Base-by-base conservation (phyloP, 495 filamentous ascomycete species). In the Hypoxylon fuscum region DNA sequence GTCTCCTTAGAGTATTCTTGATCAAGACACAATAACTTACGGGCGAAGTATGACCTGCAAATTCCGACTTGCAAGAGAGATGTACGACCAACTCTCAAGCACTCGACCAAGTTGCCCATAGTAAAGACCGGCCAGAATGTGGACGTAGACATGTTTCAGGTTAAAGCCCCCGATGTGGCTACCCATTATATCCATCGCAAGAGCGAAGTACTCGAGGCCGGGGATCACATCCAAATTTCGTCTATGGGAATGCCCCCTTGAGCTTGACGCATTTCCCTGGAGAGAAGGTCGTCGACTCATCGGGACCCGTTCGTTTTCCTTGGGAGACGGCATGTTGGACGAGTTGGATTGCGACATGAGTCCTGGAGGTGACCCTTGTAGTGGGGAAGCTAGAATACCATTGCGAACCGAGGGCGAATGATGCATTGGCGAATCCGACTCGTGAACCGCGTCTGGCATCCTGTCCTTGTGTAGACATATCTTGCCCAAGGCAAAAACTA, bases 1-100 rank as follows among this genome's bases (percentile, higher is more conserved):
- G 17, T 14, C 3, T 22, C 25, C n/a, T n/a, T 20, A 1, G 31
- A 14, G 11, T 18, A 32, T 34, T 20, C 14, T 22, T 46, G 8
- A 11, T 0, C 11, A 29, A 23, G 41, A 23, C 25, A 9, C 25
- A 9, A 4, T n/a, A 15, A 78, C 85, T 81, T 79, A 92, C 88
- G 86, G 82, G 77, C 89, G 83, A n/a, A 95, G 78, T 58, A 97
- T 83, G 22, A 93, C 83, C 55, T 90, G 87, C 57, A 92, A 83
- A 25, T 85, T 87, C 68, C 88, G 85, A 42, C 90, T 88, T 5
- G 95, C 95, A 66, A 87, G 82, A 45, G 81, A 83, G 62, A 97
- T 96, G 83, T 93, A 96, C 31, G 86, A 86, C 78, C 92, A 92
- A 68, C 95, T 97, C 66, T 97, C 92, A 66, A 96, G 81, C 0